Evolutionary conservation across 345 rosid species (phyloP), one percentile per base, ranked within the genome.

Genomic region (Salix koriyanagi): DNA sequence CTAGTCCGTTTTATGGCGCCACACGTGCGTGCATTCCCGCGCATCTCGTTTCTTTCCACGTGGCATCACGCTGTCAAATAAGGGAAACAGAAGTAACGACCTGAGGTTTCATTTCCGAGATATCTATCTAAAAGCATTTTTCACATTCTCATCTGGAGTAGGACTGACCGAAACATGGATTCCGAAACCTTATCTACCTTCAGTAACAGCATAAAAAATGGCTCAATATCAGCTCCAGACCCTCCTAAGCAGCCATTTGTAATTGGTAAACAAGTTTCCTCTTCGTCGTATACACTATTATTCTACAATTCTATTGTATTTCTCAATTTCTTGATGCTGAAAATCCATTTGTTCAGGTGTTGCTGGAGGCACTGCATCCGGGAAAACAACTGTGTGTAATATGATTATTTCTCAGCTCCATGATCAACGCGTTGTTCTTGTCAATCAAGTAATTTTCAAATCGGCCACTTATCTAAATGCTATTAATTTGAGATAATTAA

Each of bases 301-400:
- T 42, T 37, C 19, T 23, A 8, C 15, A n/a, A 2, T 42, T 56
- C 13, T 12, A 15, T 36, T 16, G 8, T 50, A 6, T 50, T 50
- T 50, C 19, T 50, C 52, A 50, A 50, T 50, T 50, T 50, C 9
- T 16, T 50, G 58, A 50, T 50, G 58, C 8, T 52, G 23, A 52
- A 52, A 52, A 18, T 52, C 2, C 21, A 44, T 32, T 5, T 23
- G 14, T 65, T 67, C 76, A 92, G 96, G 97, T 71, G 99, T 95
- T 70, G 94, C 94, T 39, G 96, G 97, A 2, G 97, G 97, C 54
- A 93, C 94, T 36, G 96, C 99, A 50, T 95, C 97, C 2, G 97
- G 97, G n/a, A 93, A 93, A 76, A 95, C 97, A 21, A 95, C 96
- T 4, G 96, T 95, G 7, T 93, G 99, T 84, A 89, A 93, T 79